Base-by-base conservation (phyloP, 306 rosid species). In the Ormosia semicastrata region DNA sequence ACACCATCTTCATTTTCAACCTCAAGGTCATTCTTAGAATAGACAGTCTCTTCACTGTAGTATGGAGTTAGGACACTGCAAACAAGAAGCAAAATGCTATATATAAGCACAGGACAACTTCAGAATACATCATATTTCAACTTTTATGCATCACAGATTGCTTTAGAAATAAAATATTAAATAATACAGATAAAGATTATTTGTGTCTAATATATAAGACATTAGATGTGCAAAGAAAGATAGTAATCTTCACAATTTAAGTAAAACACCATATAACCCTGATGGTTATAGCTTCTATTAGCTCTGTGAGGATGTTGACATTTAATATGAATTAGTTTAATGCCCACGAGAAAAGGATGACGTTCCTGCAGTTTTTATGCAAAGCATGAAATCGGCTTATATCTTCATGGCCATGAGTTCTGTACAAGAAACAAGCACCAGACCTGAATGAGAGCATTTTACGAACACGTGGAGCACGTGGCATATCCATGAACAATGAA, bases 401-500 rank as follows among this genome's bases (percentile, higher is more conserved):
- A 60, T 75, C 58, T 24, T 70, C 68, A 68, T 32, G 82, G 77
- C 65, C 82, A 73, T 44, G 33, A 67, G 32, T 62, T 73, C 75
- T 80, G 32, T 59, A 41, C 15, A 37, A 67, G 59, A 67, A 81
- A 46, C 46, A 67, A 65, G 77, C 53, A 34, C 50, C 85, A 62
- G 29, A 93, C 97, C 99, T 93, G 85, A 95, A 95, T 9, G 99
- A 93, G 64, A 93, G 91, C 99, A 95, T 95, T 87, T 95, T 92
- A 72, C 99, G 96, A 74, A 93, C 99, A 74, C 91, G 85, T 52
- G 99, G 99, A 80, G 99, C 99, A 74, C 93, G 96, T 10, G 99
- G 98, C 98, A 95, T 95, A 49, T 95, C 91, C 99, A 95, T 93
- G 89, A 93, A 95, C 88, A 95, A 78, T 1, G 99, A 95, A 85